Conservation (phyloP, 805 yeast genomes). For the Kazachstania africana region DNA sequence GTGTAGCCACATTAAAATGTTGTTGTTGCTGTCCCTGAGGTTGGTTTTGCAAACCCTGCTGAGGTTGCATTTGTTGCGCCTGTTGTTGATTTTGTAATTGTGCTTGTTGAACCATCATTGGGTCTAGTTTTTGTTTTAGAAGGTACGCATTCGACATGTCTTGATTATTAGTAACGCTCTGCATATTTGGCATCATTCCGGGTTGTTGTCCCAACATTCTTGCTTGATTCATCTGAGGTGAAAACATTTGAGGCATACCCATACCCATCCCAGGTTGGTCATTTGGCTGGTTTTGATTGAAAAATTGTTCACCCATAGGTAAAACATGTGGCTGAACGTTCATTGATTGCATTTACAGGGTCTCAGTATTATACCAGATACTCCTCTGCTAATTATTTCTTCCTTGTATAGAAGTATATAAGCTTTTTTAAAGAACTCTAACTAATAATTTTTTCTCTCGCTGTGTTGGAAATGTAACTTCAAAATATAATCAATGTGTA, state of each 20-base stretch:
- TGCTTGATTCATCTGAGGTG: slow-evolving; percentile 18
- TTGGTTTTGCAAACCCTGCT: slow-evolving; percentile 8
- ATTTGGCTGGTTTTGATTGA: slow-evolving; percentile 14
- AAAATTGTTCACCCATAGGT: slow-evolving; percentile 21
- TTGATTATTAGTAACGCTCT: slow-evolving; percentile 8
- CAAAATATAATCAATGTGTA: too few species aligned
- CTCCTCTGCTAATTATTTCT: too few species aligned
- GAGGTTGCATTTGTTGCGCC: slow-evolving; percentile 8
- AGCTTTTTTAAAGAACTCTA: too few species aligned
- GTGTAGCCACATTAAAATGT: slow-evolving; percentile 5
- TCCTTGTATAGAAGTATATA: too few species aligned
- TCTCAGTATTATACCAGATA: too few species aligned
- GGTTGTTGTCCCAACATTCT: slow-evolving; percentile 17
- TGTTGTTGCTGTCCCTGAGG: slow-evolving; percentile 7
- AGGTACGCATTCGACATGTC: slow-evolving; percentile 12
- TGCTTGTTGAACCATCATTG: slow-evolving; percentile 8
- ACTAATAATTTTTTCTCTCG: too few species aligned
- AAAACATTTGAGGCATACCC: slow-evolving; percentile 22
- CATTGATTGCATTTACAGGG: slow-evolving; percentile 19
- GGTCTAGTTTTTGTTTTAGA: slow-evolving; percentile 21
- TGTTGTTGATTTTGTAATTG: slow-evolving; percentile 11
- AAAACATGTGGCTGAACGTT: slow-evolving; percentile 20
- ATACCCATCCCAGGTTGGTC: slow-evolving; percentile 14
- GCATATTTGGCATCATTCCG: slow-evolving; percentile 8
- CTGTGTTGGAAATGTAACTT: too few species aligned